Conservation (phyloP, 768 basidiomycete species). For the Leccinum olivaceopallidum region DNA sequence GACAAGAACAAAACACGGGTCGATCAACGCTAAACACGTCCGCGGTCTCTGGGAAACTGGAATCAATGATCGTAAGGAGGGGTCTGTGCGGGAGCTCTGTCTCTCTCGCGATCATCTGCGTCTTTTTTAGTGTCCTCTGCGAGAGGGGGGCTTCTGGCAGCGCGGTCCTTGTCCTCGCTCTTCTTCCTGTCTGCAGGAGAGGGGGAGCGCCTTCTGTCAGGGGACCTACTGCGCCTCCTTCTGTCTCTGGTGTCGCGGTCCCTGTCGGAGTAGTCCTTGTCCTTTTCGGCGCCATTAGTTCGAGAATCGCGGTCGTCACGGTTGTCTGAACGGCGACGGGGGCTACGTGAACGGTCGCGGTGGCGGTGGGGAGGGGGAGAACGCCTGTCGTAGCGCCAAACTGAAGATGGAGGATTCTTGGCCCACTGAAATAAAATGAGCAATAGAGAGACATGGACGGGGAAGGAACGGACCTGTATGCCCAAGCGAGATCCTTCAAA, state of each 20-base stretch:
- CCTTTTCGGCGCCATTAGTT: conserved; percentile 39
- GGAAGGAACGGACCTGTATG: conserved; percentile 55
- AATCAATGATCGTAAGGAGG: conserved; percentile 54
- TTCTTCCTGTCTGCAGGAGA: conserved; percentile 41
- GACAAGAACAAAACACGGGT: conserved; percentile 7
- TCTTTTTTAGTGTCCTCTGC: conserved; percentile 43
- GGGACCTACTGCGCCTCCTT: conserved; percentile 50
- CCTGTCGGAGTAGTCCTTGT: conserved; percentile 33
- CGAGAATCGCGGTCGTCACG: conserved; percentile 41
- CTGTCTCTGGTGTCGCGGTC: conserved; percentile 42
- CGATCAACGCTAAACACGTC: not conserved
- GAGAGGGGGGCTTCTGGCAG: conserved; percentile 49
- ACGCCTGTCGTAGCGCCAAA: conserved; percentile 74
- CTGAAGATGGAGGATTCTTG: conserved; percentile 79
- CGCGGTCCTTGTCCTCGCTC: conserved; percentile 48
- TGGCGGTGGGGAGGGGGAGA: conserved; percentile 45
- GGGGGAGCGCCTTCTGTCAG: conserved; percentile 47
- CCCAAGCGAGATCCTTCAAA: conserved; percentile 76
- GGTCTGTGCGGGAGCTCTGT: conserved; percentile 48
- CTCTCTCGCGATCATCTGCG: conserved; percentile 49
- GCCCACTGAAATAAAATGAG: conserved; percentile 58
- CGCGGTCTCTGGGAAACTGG: not conserved
- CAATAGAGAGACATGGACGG: not conserved
- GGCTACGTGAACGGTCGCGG: conserved; percentile 54
- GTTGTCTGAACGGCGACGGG: conserved; percentile 44